A percentile compares a stretch with the other conserved stretches of the same genome.
These are phyloP conservation scores for Amanita thiersii DNA, from an alignment of 768 basidiomycete species.

Conservation along the genomic window DNA sequence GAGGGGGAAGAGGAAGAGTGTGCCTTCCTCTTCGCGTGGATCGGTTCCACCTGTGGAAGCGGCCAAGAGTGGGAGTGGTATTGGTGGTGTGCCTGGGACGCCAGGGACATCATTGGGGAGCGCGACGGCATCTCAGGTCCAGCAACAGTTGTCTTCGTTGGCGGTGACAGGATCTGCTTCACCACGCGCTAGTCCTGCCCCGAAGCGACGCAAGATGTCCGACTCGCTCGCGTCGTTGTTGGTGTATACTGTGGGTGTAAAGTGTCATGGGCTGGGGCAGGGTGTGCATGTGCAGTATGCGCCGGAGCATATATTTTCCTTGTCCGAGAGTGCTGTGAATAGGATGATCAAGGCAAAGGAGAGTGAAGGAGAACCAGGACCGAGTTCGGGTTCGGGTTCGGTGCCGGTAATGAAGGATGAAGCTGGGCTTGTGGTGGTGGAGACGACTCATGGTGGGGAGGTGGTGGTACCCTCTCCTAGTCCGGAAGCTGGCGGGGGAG, in stretches of 20 bases:
- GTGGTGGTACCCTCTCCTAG: too few species aligned
- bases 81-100: too few species aligned
- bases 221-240: constrained; percentile 65
- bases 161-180: neutral
- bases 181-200: neutral
- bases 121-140: too few species aligned
- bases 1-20: too few species aligned
- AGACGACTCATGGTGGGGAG: too few species aligned
- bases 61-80: too few species aligned
- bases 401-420: neutral
- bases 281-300: constrained; percentile 66
- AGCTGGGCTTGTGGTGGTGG: too few species aligned
- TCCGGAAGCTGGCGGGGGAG: neutral
- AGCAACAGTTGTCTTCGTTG: neutral
- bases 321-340: constrained; percentile 80
- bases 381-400: neutral
- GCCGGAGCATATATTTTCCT: constrained; percentile 83
- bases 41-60: too few species aligned
- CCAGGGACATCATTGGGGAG: too few species aligned
- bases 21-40: too few species aligned
- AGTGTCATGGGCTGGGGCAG: constrained; percentile 89
- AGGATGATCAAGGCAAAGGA: constrained; percentile 54
- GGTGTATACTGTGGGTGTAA: constrained; percentile 95
- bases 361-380: neutral
- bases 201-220: constrained; percentile 65